Evolutionary conservation across 768 basidiomycete genomes (phyloP).

Genomic region (Lentinula aciculospora): DNA sequence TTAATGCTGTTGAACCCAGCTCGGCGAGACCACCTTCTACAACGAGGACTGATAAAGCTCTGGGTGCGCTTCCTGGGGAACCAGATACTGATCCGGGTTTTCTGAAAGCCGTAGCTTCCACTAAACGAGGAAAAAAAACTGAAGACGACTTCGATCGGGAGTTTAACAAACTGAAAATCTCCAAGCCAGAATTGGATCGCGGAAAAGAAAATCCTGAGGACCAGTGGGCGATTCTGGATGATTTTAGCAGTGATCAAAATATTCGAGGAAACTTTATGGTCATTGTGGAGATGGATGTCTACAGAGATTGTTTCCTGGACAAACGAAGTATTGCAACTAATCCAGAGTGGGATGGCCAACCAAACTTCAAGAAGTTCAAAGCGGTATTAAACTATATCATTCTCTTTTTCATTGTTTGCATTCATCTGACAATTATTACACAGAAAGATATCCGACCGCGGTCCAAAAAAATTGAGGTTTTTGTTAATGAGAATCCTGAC

Average conservation of each 20-base stretch:
- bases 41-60: slow-evolving; percentile 12
- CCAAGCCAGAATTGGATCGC: slow-evolving; percentile 46
- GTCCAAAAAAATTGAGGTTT: slow-evolving; percentile 41
- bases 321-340: not conserved
- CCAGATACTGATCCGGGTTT: slow-evolving; percentile 67
- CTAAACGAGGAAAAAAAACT: slow-evolving; percentile 57
- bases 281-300: slow-evolving; percentile 60
- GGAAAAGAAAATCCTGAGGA: slow-evolving; percentile 21
- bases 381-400: slow-evolving; percentile 32
- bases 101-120: slow-evolving; percentile 69
- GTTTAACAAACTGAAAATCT: slow-evolving; percentile 71
- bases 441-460: slow-evolving; percentile 22
- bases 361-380: slow-evolving; percentile 78
- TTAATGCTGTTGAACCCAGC: slow-evolving; percentile 24
- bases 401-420: not conserved
- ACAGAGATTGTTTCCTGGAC: slow-evolving; percentile 19
- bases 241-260: slow-evolving; percentile 58
- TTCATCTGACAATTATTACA: not conserved
- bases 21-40: slow-evolving; percentile 22
- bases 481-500: slow-evolving; percentile 45
- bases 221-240: slow-evolving; percentile 56
- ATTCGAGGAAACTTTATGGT: slow-evolving; percentile 79
- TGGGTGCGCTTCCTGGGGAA: slow-evolving; percentile 36
- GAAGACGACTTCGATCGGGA: slow-evolving; percentile 75
- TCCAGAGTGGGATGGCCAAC: slow-evolving; percentile 41